These are phyloP conservation scores for Larix kaempferi DNA, from an alignment of 75 land plant species.

Conservation along the genomic window DNA sequence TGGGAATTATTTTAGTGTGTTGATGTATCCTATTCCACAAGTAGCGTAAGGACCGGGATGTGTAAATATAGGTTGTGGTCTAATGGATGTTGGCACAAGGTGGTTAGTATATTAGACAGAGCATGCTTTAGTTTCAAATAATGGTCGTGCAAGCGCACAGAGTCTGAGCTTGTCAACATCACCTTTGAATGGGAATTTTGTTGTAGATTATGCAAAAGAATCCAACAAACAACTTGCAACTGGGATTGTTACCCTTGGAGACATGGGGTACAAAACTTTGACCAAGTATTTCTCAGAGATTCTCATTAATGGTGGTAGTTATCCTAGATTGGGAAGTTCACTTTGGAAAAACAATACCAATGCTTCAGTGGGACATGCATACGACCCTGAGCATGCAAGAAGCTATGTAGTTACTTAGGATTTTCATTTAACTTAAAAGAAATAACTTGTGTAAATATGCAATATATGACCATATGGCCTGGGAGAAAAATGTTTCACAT, in stretches of 20 bases:
- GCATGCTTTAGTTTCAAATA: conserved; percentile 49
- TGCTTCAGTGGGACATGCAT: conserved; percentile 22
- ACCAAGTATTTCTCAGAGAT: conserved; percentile 74
- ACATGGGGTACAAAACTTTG: conserved; percentile 83
- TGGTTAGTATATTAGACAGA: conserved; percentile 90
- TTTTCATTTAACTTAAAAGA: neutral
- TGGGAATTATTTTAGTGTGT: conserved; percentile 72
- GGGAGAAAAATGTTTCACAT: too few species aligned
- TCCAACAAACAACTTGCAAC: conserved; percentile 86
- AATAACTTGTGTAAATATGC: neutral
- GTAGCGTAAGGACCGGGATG: conserved; percentile 24
- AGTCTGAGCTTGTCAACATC: conserved; percentile 84
- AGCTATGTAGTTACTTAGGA: conserved; percentile 29
- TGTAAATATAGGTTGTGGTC: conserved; percentile 69
- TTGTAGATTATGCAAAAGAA: conserved; percentile 90
- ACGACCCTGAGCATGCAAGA: conserved; percentile 75
- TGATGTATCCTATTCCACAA: conserved; percentile 73
- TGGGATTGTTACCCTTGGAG: conserved; percentile 82
- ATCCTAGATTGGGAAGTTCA: conserved; percentile 54
- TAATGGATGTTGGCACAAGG: conserved; percentile 88
- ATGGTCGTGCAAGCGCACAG: conserved; percentile 83
- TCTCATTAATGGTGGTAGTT: conserved; percentile 65
- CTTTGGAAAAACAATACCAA: conserved; percentile 45
- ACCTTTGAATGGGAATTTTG: conserved; percentile 71
- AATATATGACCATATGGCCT: neutral